Base-by-base conservation (phyloP, 208 protist species). In the Acanthamoeba lenticulata region DNA sequence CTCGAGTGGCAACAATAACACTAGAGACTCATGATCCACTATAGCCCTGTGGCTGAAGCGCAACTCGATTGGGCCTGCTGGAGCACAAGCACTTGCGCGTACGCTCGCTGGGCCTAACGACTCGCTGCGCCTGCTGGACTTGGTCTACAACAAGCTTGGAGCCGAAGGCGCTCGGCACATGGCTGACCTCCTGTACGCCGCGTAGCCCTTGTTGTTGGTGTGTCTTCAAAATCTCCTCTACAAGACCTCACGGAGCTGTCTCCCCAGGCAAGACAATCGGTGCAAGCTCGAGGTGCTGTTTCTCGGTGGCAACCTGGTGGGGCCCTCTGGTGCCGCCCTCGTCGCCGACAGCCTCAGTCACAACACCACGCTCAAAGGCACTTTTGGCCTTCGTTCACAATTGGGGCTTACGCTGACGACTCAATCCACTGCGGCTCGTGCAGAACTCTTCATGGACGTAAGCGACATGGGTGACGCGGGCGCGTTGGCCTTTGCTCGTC, bases 41-140 rank as follows among this genome's bases (percentile, higher is more conserved):
- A n/a, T n/a, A 74, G 77, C 44, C 9, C 45, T 88, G 47, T 88
- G 79, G 79, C 79, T 88, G 15, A 88, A 88, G 79, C 79, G 79
- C 1, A 88, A 88, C 79, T 62, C 42, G 11, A 88, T 88, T 19
- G 47, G 79, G 27, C 29, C 79, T 2, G 45, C 52, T 19, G 79
- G 79, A 27, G 67, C 67, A 29, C 5, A 77, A 36, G 17, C 67
- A 29, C 67, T 77, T 21, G 67, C 67, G 21, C 36, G 38, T 36
- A 36, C 44, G 34, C 27, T 77, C 34, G 13, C 32, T 36, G 67
- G 21, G 34, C 34, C 19, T 36, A 77, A 77, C 67, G 67, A 38
- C 67, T 11, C 67, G 1, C 67, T 77, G 67, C 32, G 17, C 29
- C 29, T 88, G 79, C 47, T 88, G 29, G 67, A 77, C 36, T 36